Percentiles rank a stretch among this genome's conserved stretches.
Evolutionary conservation across 106 monocot species (phyloP).

Genomic region (Phalaenopsis equestris): DNA sequence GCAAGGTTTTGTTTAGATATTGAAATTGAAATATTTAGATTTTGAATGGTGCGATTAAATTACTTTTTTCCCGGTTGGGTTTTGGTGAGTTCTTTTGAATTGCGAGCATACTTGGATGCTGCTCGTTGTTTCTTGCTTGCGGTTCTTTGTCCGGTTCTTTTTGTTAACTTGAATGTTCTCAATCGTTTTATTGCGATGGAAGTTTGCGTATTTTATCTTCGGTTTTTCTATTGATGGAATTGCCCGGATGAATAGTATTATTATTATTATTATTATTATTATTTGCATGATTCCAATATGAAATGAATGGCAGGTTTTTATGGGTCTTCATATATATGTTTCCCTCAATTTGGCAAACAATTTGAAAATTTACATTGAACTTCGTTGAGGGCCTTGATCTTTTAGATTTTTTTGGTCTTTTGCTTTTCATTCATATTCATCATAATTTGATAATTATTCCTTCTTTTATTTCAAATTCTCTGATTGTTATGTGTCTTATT

Average conservation of each 20-base stretch:
- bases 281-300: not conserved
- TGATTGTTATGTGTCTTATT: not conserved
- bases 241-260: not conserved
- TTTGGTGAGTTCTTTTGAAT: not conserved
- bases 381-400: not conserved
- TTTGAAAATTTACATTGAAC: not conserved
- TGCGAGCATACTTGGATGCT: not conserved
- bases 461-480: not conserved
- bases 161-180: not conserved
- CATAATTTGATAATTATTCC: not conserved
- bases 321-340: not conserved
- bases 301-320: not conserved
- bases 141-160: not conserved
- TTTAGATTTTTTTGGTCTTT: not conserved
- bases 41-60: not conserved
- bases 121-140: not conserved
- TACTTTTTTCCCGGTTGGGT: not conserved
- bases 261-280: not conserved
- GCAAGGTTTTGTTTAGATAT: not conserved
- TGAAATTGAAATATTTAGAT: not conserved
- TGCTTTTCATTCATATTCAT: not conserved
- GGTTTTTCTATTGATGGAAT: not conserved
- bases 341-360: not conserved
- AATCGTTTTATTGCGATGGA: not conserved
- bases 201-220: not conserved